phyloP scores from a whole-genome alignment of 148 eudicot species.

The Polygonum aviculare region DNA sequence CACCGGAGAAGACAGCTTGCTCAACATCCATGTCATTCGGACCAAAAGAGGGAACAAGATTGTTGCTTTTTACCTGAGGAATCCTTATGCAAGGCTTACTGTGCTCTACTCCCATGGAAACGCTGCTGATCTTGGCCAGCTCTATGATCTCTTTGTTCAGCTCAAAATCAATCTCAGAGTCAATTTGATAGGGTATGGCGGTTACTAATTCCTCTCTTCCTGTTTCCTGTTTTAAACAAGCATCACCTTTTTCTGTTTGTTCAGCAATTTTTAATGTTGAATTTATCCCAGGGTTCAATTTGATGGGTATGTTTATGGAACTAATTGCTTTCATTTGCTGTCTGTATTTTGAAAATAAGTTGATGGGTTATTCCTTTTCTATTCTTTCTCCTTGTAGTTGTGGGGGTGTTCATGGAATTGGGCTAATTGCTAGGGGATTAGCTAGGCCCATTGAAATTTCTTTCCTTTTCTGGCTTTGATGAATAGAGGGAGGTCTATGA shows the following conservation, averaged over 20 bases:
- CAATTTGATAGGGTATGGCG: constrained; percentile 69
- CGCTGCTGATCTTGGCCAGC: constrained; percentile 98
- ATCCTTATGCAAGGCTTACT: constrained; percentile 82
- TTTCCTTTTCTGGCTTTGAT: constrained; percentile 9
- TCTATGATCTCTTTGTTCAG: constrained; percentile 87
- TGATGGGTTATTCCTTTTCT: not conserved
- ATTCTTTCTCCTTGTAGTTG: not conserved
- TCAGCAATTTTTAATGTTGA: constrained; percentile 9
- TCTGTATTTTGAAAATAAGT: not conserved
- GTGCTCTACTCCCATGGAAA: constrained; percentile 90
- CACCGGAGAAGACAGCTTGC: constrained; percentile 29
- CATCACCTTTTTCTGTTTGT: no score
- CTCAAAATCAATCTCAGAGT: constrained; percentile 94
- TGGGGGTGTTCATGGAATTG: not conserved
- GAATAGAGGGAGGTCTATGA: not conserved
- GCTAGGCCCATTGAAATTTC: constrained; percentile 2
- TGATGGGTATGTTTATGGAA: constrained; percentile 62
- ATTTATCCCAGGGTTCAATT: constrained; percentile 77
- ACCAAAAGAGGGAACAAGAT: constrained; percentile 84
- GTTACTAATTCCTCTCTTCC: not conserved
- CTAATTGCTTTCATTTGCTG: not conserved
- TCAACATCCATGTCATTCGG: constrained; percentile 57
- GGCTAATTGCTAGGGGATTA: not conserved
- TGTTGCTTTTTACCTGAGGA: constrained; percentile 67
- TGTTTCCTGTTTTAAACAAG: no score